Base-by-base conservation (phyloP, 2,329 filamentous ascomycete genomes). In the Sporothrix sp. region DNA sequence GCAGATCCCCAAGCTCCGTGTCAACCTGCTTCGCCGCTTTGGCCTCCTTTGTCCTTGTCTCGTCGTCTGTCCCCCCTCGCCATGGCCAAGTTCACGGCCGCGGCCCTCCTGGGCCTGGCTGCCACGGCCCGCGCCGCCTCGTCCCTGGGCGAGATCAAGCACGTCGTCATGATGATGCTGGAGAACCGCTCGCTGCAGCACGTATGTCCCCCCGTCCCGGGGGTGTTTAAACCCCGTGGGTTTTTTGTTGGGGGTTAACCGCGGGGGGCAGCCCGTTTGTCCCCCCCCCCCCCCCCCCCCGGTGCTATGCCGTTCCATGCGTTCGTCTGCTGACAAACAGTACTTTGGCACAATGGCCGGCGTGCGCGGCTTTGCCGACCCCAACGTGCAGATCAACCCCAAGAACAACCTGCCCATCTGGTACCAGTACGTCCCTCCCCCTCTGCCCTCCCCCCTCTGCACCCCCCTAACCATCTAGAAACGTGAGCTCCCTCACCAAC, bases 91-190 rank as follows among this genome's bases (percentile, higher is more conserved):
- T 16, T 54, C 21, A 27, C 49, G 33, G 54, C 38, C 14, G 16
- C 27, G 11, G 47, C 44, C 13, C 33, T 56, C 47, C 51, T 63
- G 53, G 54, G 47, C 32, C 45, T 54, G 2, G 57, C 56, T 44
- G 57, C 57, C 36, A 37, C 39, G 14, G 58, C 58, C 25, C 56
- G 53, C 4, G 52, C 54, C 3, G 69, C 65, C 5, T 66, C 65
- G 2, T 71, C 70, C 7, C 62, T 75, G 30, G 66, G 65, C 23
- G 73, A 77, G 50, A 71, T 78, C 53, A 70, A 78, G 49, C 75
- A 78, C 68, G 74, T 78, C 32, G 68, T 78, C n/a, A 68, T 78
- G 32, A 75, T 78, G 58, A 78, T 78, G 75, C 73, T 77, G 58
- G 73, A 65, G 52, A 65, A 65, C 45, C 56, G 63, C 13, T 63